Conservation (phyloP, 2,329 filamentous ascomycete genomes). For the Fusarium camptoceras region DNA sequence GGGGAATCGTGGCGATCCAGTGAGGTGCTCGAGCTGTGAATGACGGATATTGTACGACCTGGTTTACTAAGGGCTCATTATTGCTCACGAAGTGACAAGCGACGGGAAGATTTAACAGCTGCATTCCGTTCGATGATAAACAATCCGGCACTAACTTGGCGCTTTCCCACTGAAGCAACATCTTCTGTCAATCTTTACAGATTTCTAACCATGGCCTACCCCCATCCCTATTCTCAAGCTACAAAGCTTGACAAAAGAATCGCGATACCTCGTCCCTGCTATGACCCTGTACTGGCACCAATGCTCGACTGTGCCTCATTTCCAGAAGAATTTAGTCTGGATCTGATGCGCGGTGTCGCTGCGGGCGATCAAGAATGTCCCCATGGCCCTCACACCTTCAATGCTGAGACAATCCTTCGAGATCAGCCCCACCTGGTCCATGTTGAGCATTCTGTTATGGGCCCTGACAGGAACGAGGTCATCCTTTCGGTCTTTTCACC, state of each 20-base stretch:
- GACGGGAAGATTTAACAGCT: background rate
- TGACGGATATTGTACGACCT: background rate
- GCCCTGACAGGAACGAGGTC: background rate
- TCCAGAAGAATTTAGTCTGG: slow-evolving; percentile 8
- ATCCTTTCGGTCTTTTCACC: background rate
- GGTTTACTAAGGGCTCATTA: background rate
- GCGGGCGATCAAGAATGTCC: slow-evolving; percentile 4
- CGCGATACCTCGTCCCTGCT: slow-evolving; percentile 1
- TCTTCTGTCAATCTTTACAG: rapidly evolving
- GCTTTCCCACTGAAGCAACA: background rate
- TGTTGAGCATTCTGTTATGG: background rate
- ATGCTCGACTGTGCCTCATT: slow-evolving; percentile 12
- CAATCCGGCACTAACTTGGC: background rate
- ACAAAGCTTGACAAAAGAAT: slow-evolving; percentile 7
- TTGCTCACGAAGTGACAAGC: background rate
- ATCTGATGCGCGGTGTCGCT: slow-evolving; percentile 9
- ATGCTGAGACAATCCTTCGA: background rate
- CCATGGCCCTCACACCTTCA: slow-evolving; percentile 8
- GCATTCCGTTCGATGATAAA: background rate
- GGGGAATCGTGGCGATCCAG: background rate
- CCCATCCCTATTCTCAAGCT: slow-evolving; percentile 10
- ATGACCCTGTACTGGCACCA: background rate
- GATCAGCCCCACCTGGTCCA: slow-evolving; percentile 2
- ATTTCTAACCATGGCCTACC: background rate
- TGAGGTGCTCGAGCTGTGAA: background rate